Conservation (phyloP, 176 grass and related monocot species). For the Avena insularis region DNA sequence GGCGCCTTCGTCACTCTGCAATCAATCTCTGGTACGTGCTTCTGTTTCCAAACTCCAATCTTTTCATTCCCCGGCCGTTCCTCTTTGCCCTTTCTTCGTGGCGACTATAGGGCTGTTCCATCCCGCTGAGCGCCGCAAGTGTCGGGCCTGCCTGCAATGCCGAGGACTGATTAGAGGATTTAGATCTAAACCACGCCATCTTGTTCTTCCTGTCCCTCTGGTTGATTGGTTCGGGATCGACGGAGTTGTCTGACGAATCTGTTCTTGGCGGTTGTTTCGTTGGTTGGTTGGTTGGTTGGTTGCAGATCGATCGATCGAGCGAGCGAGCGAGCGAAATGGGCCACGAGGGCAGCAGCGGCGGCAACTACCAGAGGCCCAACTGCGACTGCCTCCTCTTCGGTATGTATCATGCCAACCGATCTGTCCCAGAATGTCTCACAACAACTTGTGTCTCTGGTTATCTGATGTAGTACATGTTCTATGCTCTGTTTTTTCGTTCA, state of each 20-base stretch:
- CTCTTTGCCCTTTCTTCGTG: too few relatives aligned
- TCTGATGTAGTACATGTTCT: background rate
- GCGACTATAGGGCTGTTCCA: too few relatives aligned
- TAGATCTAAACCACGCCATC: too few relatives aligned
- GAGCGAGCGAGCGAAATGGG: constrained; percentile 63
- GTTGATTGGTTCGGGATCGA: background rate
- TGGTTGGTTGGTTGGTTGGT: too few relatives aligned
- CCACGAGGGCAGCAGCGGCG: constrained; percentile 39
- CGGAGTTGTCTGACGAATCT: too few relatives aligned
- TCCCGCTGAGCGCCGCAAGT: rapidly evolving
- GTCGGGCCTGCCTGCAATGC: too few relatives aligned
- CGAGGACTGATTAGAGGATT: too few relatives aligned
- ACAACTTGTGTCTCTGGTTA: background rate
- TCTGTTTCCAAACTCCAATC: too few relatives aligned
- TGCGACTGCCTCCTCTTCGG: constrained; percentile 90
- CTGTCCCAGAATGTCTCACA: background rate
- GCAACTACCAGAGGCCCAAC: constrained; percentile 50
- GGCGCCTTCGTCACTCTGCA: too few relatives aligned
- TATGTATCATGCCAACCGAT: constrained; percentile 17
- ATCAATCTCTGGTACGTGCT: too few relatives aligned
- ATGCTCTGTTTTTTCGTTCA: constrained; percentile 1
- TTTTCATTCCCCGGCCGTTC: too few relatives aligned
- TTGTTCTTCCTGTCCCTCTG: too few relatives aligned
- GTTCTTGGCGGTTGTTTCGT: background rate
- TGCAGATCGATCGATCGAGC: constrained; percentile 1